These are phyloP conservation scores for Xylaria sp. DNA, from an alignment of 2,329 filamentous ascomycete species.

Conservation along the genomic window DNA sequence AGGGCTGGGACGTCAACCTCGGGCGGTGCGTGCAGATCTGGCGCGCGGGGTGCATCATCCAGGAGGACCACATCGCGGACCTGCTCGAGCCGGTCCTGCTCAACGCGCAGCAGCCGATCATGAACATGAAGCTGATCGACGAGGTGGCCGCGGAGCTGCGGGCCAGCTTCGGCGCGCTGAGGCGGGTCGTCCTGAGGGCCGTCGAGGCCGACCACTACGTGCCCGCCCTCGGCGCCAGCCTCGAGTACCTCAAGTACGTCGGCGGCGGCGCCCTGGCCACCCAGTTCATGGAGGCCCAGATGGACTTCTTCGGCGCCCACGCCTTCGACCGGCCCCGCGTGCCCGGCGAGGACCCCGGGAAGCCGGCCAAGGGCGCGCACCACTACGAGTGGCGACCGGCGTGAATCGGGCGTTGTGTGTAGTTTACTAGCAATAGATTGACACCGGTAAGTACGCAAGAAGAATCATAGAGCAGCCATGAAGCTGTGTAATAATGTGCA, in stretches of 20 bases:
- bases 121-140: conserved; percentile 49
- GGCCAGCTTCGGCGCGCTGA: conserved; percentile 53
- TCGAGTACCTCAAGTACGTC: conserved; percentile 70
- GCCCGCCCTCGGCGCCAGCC: conserved; percentile 60
- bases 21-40: conserved; percentile 61
- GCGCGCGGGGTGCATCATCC: conserved; percentile 73
- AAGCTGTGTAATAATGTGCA: no score
- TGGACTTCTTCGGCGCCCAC: conserved; percentile 72
- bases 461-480: not conserved
- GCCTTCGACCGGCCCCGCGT: conserved; percentile 62
- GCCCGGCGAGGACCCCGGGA: conserved; percentile 38
- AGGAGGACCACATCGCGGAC: conserved; percentile 65
- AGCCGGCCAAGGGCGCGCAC: conserved; percentile 57
- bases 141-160: conserved; percentile 57
- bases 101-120: conserved; percentile 40
- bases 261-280: conserved; percentile 64
- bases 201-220: conserved; percentile 61
- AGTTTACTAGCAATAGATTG: not conserved
- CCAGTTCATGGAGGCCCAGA: conserved; percentile 69
- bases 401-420: not conserved
- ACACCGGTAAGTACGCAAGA: not conserved
- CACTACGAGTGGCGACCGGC: conserved; percentile 65
- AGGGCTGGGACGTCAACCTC: conserved; percentile 62
- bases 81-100: conserved; percentile 54
- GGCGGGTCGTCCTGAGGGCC: conserved; percentile 57